Percentiles rank a stretch among this genome's conserved stretches.
These are phyloP conservation scores for Aspergillus ochraceus DNA, from an alignment of 2,329 filamentous ascomycete species.

Conservation along the genomic window DNA sequence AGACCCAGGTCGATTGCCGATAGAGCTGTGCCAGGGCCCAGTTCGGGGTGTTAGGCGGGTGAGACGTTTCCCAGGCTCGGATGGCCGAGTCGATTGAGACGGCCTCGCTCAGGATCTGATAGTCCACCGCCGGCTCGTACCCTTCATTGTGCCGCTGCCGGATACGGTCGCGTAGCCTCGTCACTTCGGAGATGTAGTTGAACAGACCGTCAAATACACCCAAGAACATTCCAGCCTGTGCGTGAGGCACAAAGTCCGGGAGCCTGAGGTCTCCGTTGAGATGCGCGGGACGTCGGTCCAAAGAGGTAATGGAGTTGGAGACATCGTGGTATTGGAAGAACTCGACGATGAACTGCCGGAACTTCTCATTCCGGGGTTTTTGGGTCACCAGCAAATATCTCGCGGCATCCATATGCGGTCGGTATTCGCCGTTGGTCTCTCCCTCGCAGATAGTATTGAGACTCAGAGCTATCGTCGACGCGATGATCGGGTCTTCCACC, in stretches of 20 bases:
- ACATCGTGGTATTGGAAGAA: constrained; percentile 84
- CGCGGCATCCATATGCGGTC: constrained; percentile 76
- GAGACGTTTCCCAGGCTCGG: constrained; percentile 68
- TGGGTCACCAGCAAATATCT: constrained; percentile 66
- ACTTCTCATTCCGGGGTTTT: constrained; percentile 64
- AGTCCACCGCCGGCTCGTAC: constrained; percentile 70
- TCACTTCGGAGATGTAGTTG: constrained; percentile 74
- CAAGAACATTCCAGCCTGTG: constrained; percentile 62
- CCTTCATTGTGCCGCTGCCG: constrained; percentile 64
- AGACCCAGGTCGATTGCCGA: constrained; percentile 63
- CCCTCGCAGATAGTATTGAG: constrained; percentile 63
- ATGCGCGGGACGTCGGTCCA: constrained; percentile 54
- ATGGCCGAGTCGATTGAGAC: constrained; percentile 75
- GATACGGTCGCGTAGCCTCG: constrained; percentile 72
- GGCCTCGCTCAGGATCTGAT: constrained; percentile 69
- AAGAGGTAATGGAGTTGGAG: constrained; percentile 57
- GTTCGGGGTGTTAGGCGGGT: constrained; percentile 52
- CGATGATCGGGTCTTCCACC: constrained; percentile 61
- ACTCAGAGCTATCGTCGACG: constrained; percentile 60
- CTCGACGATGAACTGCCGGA: constrained; percentile 69
- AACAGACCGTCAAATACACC: constrained; percentile 84
- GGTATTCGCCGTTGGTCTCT: constrained; percentile 67
- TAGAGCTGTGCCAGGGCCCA: constrained; percentile 61
- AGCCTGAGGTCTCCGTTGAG: constrained; percentile 55
- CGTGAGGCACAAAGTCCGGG: constrained; percentile 55